Conservation (phyloP, 2,329 filamentous ascomycete genomes). For the Teratosphaeria gauchensis region DNA sequence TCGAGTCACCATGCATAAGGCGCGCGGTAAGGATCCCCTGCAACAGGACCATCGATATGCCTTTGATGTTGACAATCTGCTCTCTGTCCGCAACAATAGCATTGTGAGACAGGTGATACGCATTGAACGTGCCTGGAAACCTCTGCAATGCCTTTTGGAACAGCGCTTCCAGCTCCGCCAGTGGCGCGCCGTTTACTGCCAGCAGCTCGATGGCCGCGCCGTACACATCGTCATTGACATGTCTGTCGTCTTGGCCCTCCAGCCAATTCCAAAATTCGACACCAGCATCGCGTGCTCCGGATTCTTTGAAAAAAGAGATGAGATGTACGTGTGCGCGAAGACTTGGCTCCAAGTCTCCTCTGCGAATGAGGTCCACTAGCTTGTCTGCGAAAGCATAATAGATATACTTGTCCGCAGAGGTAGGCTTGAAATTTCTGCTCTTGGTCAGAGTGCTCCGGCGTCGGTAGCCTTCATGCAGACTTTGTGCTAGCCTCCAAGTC, state of each 20-base stretch:
- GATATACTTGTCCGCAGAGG: background rate
- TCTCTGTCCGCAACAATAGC: constrained; percentile 37
- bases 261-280: constrained; percentile 41
- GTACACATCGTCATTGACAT: constrained; percentile 35
- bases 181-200: constrained; percentile 30
- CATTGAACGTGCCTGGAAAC: constrained; percentile 37
- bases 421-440: background rate
- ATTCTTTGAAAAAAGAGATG: constrained; percentile 38
- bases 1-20: constrained; percentile 36
- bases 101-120: constrained; percentile 39
- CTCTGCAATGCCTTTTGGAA: constrained; percentile 37
- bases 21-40: constrained; percentile 41
- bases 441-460: background rate
- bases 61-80: constrained; percentile 21
- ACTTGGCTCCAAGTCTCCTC: constrained; percentile 27
- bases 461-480: constrained; percentile 3
- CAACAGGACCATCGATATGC: constrained; percentile 34
- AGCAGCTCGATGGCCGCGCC: constrained; percentile 42
- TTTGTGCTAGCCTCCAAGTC: constrained; percentile 1
- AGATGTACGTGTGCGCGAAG: constrained; percentile 36
- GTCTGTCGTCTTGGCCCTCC: constrained; percentile 30
- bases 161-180: constrained; percentile 36
- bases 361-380: constrained; percentile 32
- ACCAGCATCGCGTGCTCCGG: constrained; percentile 22
- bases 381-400: constrained; percentile 23